Conservation (phyloP, 2,329 filamentous ascomycete genomes). For the Furcasterigmium sp. region DNA sequence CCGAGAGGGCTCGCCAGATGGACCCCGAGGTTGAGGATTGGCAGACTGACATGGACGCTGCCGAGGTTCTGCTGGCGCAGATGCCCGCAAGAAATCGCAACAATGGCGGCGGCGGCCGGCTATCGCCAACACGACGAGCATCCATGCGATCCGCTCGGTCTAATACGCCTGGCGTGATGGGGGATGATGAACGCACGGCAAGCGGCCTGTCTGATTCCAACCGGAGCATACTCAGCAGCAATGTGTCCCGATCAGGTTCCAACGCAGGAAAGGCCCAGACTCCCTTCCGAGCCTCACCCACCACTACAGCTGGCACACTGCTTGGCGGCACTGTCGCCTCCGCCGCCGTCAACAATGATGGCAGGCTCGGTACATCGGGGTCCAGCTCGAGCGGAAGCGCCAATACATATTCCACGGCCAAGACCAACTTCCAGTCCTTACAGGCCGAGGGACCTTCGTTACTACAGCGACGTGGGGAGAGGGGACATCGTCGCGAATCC, state of each 20-base stretch:
- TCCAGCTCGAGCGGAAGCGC: conserved; percentile 35
- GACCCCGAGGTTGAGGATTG: conserved; percentile 54
- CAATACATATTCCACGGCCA: conserved; percentile 46
- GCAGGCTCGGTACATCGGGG: conserved; percentile 13
- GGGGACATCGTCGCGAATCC: background rate
- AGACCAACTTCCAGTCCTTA: conserved; percentile 44
- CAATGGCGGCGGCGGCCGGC: conserved; percentile 25
- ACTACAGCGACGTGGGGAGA: conserved; percentile 19
- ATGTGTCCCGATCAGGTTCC: conserved; percentile 24
- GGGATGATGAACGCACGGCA: conserved; percentile 46
- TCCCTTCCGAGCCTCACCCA: background rate
- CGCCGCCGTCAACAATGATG: conserved; percentile 11
- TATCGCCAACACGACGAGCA: conserved; percentile 31
- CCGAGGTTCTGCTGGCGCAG: conserved; percentile 44
- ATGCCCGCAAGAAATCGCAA: conserved; percentile 27
- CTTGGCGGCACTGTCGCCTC: conserved; percentile 11
- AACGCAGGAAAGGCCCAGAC: conserved; percentile 14
- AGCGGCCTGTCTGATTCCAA: conserved; percentile 53
- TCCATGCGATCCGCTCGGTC: conserved; percentile 27
- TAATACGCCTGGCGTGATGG: conserved; percentile 8
- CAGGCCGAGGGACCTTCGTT: conserved; percentile 48
- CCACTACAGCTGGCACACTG: background rate
- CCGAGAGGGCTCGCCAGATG: conserved; percentile 26
- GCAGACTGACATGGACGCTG: conserved; percentile 51
- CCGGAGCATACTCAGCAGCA: conserved; percentile 37